Base-by-base conservation (phyloP, 208 protist species). In the Sergeia podlipaevii region DNA sequence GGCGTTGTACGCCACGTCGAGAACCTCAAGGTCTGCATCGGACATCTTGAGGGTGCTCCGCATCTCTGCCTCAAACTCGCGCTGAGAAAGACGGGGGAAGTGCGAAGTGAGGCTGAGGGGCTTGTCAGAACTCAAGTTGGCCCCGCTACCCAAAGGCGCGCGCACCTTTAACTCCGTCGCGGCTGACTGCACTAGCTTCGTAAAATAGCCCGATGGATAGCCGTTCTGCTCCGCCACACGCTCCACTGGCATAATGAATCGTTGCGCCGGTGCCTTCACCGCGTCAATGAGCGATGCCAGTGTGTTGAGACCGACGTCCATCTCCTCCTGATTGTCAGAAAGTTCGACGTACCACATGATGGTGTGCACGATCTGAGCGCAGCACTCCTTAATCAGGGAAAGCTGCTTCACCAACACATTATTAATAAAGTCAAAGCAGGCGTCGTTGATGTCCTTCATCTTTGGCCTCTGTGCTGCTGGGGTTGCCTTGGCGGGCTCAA, bases 281-380 rank as follows among this genome's bases (percentile, higher is more conserved):
- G 78, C 65, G 50, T 86, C 76, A 38, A 94, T 70, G 20, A 94
- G 61, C 26, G 66, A 74, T 8, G 87, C 87, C 17, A 91, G 59
- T 6, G 82, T 93, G 54, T 78, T 49, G 37, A 95, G 66, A 23
- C 78, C 83, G 44, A 90, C 70, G 43, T 90, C 79, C 74, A 89
- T 86, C 60, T 95, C 82, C 37, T 83, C 74, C 30, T 74, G 47
- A 47, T 71, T 84, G 47, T 87, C 73, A 15, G 88, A 77, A 13
- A 83, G 65, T 54, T 92, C 84, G 61, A 95, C 84, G 62, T 89
- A 91, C 80, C 78, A 85, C 74, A 91, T 80, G 47, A 95, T 82
- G 11, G 76, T 92, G 70, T 92, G 80, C 42, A 89, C 79, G 65
- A 92, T 89, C 49, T 90, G 72, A 7, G 88, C 81, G 45, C 81